Percentiles rank a stretch among this genome's conserved stretches.
Conservation (phyloP, 768 basidiomycete species). For the Cystoderma amianthinum region DNA sequence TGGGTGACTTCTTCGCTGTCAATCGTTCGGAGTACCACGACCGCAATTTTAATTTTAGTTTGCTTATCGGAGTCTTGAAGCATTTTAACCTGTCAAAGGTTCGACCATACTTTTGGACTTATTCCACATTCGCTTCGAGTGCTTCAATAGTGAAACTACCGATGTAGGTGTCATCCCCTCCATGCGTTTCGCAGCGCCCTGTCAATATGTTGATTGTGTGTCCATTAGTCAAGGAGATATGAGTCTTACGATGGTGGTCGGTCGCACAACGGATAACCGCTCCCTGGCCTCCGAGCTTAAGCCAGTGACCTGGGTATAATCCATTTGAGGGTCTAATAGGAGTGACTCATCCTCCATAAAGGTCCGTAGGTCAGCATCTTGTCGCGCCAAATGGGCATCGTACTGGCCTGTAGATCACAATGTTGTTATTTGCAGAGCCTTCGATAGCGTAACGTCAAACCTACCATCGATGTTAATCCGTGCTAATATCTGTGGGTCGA, state of each 20-base stretch:
- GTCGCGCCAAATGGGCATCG: conserved; percentile 55
- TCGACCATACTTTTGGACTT: no score
- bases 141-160: conserved; percentile 58
- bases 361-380: conserved; percentile 65
- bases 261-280: conserved; percentile 49
- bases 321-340: conserved; percentile 58
- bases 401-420: conserved; percentile 54
- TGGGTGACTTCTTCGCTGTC: no score
- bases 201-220: not conserved
- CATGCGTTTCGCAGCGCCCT: conserved; percentile 93
- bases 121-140: conserved; percentile 44
- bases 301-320: conserved; percentile 60
- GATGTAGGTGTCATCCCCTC: conserved; percentile 88
- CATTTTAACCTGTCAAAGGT: no score
- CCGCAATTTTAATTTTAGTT: no score
- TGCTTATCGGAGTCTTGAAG: no score
- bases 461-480: conserved; percentile 71
- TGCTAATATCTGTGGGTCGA: conserved; percentile 45
- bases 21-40: no score
- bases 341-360: conserved; percentile 77
- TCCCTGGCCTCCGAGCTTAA: conserved; percentile 75
- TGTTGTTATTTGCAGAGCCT: not conserved
- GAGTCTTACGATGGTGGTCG: conserved; percentile 57
- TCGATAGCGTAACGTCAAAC: conserved; percentile 6
- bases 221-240: not conserved